Evolutionary conservation across 352 stramenopile genomes (phyloP), one percentile per base, ranked within the genome.

Genomic region (Elongisporangium senticosum): DNA sequence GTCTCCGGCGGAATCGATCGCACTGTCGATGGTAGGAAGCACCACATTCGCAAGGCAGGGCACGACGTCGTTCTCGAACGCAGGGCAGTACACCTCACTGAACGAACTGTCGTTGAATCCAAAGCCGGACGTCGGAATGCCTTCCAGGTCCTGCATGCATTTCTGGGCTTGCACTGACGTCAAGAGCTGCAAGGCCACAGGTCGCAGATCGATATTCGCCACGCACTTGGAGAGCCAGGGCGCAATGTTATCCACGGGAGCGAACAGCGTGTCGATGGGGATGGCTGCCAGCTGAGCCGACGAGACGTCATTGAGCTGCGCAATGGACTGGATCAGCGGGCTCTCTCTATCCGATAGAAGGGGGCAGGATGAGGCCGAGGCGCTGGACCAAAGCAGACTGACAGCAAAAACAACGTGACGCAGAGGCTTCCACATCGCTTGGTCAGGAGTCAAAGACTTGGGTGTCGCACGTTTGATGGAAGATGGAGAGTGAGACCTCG

Each of bases 191-290:
- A 51, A 23, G 20, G 50, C 40, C 5, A 58, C 22, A 11, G 49
- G 22, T 20, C 13, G 14, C 3, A 59, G 23, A 33, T 59, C 21
- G 19, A 59, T 33, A 26, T 53, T 59, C 22, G 55, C 55, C 24
- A 59, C 24, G 40, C 55, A 59, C 55, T 53, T 59, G 40, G 55
- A 59, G 17, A 59, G 22, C 55, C 55, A 59, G 7, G 55, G 43
- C 24, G 51, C 37, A n/a, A 43, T 47, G 2, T 22, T 48, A 26
- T 59, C 55, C 20, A 59, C 43, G 2, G 55, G 55, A 1, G 55
- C 55, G 10, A 59, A 48, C 15, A 59, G 20, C n/a, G 2, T 26
- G 1, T 59, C 43, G 5, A 59, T 13, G 40, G 21, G 55, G 8
- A 59, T 43, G 8, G 21, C 43, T 8, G 39, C 22, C 7, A 59